These are phyloP conservation scores for Alternaria sp. DNA, from an alignment of 2,329 filamentous ascomycete species.

Conservation along the genomic window DNA sequence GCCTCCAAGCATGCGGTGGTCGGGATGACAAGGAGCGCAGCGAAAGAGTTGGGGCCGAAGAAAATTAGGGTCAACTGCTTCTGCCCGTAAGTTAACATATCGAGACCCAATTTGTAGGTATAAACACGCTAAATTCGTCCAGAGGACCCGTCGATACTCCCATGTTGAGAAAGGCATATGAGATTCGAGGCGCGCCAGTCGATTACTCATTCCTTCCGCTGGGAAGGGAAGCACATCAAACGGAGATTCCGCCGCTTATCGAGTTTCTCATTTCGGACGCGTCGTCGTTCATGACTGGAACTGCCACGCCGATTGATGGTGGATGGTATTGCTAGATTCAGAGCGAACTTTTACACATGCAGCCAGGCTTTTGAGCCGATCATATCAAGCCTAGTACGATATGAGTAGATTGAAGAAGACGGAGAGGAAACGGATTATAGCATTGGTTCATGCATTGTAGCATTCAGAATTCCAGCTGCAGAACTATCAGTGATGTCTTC, in stretches of 20 bases:
- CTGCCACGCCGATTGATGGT: constrained; percentile 55
- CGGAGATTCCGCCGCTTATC: constrained; percentile 53
- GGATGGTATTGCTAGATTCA: constrained; percentile 46
- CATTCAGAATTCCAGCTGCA: no score
- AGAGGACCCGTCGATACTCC: constrained; percentile 45
- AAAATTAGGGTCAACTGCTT: constrained; percentile 45
- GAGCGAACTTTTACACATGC: no score
- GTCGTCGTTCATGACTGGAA: constrained; percentile 55
- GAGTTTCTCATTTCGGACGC: constrained; percentile 57
- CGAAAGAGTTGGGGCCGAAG: constrained; percentile 49
- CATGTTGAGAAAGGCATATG: constrained; percentile 34
- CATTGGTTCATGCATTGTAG: no score
- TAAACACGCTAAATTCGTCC: background rate
- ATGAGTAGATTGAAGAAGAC: no score
- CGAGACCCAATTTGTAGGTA: no score
- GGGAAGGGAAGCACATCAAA: constrained; percentile 32
- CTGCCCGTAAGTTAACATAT: constrained; percentile 38
- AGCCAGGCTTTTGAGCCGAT: no score
- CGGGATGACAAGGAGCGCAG: constrained; percentile 49
- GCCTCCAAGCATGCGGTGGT: constrained; percentile 52
- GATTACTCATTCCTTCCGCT: constrained; percentile 33
- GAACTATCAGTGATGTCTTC: no score
- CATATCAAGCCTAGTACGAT: no score
- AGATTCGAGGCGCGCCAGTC: constrained; percentile 23
- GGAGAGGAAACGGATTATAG: no score